Base-by-base conservation (phyloP, 1,139 yeast genomes). In the Yarrowia galli region DNA sequence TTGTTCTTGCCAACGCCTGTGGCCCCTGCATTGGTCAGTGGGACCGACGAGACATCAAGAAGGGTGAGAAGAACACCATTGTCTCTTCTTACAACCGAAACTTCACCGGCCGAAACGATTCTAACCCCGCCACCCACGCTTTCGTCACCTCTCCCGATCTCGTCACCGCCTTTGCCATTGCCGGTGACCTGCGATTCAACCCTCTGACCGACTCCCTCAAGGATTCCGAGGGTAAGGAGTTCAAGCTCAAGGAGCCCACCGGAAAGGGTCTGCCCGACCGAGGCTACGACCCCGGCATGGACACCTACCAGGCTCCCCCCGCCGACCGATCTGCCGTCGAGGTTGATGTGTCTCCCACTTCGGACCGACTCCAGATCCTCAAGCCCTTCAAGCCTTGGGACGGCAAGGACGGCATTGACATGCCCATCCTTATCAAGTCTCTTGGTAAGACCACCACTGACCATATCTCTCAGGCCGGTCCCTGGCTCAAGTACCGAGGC, bases 401-500 rank as follows among this genome's bases (percentile, higher is more conserved):
- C 80, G 98, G 98, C 80, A 90, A 92, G 85, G 98, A 95, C 79
- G 93, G 96, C 76, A 80, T 82, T 73, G 85, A 86, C 79, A 84
- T 93, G 85, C 98, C 98, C 81, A 92, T 95, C 75, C 89, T 95
- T 83, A 92, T 95, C 83, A 95, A 95, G 86, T 91, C 98, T 75
- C 85, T 89, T 74, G 98, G 98, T 84, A 95, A 95, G 88, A 92
- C 98, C 81, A 95, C 99, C 79, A 95, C 99, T 76, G 99, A 95
- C 84, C 98, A 95, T 85, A 95, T 95, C 79, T 93, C 98, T 78
- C 92, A 91, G 96, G 99, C 99, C 80, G 99, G 99, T 84, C 98
- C 98, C 80, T 95, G 99, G 99, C 91, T 95, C 87, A 95, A 95
- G 86, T 95, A 95, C 96, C 92, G 98, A 87, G 99, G 99, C 85